These are phyloP conservation scores for Penicillium italicum DNA, from an alignment of 2,329 filamentous ascomycete species.

Conservation along the genomic window DNA sequence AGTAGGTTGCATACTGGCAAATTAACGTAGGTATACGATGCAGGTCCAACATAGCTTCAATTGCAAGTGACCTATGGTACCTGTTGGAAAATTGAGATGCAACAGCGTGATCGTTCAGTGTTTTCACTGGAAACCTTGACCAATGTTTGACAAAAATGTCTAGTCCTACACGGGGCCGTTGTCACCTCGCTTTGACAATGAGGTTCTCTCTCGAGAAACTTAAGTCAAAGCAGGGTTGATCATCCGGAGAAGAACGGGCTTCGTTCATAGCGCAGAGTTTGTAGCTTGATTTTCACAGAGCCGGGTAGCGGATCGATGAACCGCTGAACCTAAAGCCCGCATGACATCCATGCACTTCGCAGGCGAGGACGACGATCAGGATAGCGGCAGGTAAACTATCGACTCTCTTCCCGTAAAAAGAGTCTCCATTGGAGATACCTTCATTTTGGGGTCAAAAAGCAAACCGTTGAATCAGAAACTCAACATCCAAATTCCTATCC, in stretches of 20 bases:
- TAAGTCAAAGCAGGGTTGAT: conserved; percentile 16
- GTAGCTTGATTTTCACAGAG: conserved; percentile 22
- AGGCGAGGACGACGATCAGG: conserved; percentile 19
- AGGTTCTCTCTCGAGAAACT: not conserved
- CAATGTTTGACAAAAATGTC: conserved; percentile 9
- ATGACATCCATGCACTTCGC: conserved; percentile 28
- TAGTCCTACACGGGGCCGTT: conserved; percentile 12
- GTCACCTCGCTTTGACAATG: not conserved
- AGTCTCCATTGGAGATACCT: not conserved
- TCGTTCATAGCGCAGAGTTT: conserved; percentile 7
- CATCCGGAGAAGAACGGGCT: conserved; percentile 16
- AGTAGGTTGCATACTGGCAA: conserved; percentile 2
- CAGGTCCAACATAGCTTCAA: not conserved
- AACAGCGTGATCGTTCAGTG: not conserved
- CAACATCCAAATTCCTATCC: not conserved
- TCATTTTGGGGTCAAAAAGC: not conserved
- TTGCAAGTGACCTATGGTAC: not conserved
- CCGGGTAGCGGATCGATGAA: conserved; percentile 33
- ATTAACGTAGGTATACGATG: not conserved
- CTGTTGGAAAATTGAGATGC: not conserved
- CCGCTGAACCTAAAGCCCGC: conserved; percentile 35
- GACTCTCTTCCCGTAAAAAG: not conserved
- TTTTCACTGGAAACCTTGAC: not conserved
- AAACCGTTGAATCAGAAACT: conserved; percentile 1
- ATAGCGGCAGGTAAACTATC: conserved; percentile 16